Evolutionary conservation across 805 yeast genomes (phyloP).

Genomic region (Spencermartinsiella europaea): DNA sequence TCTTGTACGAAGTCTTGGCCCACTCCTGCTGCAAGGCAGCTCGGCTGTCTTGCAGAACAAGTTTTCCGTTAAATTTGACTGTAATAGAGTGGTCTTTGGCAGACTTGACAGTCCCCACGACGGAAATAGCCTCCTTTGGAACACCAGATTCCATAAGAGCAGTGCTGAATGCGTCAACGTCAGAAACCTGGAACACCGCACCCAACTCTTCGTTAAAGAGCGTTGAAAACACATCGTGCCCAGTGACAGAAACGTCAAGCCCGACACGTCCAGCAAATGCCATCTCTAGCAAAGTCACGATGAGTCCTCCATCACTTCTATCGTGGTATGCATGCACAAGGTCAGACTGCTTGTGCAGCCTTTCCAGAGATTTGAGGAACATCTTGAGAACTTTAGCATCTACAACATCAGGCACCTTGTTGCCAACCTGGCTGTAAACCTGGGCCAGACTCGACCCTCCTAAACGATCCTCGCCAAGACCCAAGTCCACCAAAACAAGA

Average conservation of each 20-base stretch:
- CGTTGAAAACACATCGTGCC: conserved; percentile 40
- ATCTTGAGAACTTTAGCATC: conserved; percentile 57
- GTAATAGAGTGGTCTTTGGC: conserved; percentile 46
- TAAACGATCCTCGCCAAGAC: conserved; percentile 52
- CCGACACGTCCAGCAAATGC: conserved; percentile 95
- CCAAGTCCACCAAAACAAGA: conserved; percentile 76
- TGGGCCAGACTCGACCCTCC: conserved; percentile 97
- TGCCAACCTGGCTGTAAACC: conserved; percentile 84
- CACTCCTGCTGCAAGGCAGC: conserved; percentile 73
- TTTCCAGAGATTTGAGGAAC: conserved; percentile 62
- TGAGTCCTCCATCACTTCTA: conserved; percentile 92
- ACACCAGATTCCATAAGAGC: conserved; percentile 59
- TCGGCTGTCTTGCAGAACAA: conserved; percentile 52
- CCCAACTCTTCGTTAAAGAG: conserved; percentile 94
- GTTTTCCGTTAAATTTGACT: conserved; percentile 43
- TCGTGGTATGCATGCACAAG: conserved; percentile 87
- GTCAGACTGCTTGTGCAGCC: conserved; percentile 60
- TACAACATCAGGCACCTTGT: conserved; percentile 77
- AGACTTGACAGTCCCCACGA: conserved; percentile 58
- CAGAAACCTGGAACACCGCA: conserved; percentile 85
- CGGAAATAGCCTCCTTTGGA: conserved; percentile 45
- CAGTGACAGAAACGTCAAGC: conserved; percentile 45
- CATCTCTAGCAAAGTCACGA: conserved; percentile 86
- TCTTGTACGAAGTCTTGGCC: conserved; percentile 81
- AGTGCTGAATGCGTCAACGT: conserved; percentile 49